Conservation (phyloP, 208 protist species). For the Leishmania arabica region DNA sequence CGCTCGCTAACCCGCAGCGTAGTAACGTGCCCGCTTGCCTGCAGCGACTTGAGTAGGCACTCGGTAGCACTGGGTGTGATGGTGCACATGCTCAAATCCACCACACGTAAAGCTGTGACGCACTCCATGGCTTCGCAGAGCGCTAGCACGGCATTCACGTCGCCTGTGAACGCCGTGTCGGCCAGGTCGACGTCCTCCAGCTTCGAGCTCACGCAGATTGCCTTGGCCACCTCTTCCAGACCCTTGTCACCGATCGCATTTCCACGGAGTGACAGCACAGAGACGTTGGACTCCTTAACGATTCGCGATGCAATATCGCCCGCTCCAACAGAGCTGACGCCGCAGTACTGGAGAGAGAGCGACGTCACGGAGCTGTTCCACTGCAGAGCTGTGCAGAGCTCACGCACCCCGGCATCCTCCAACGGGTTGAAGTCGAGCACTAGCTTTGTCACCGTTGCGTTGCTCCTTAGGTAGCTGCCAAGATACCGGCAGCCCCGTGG, state of each 20-base stretch:
- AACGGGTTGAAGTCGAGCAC: conserved; percentile 85
- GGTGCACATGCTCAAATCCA: conserved; percentile 85
- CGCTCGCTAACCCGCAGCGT: conserved; percentile 68
- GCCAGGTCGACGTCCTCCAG: conserved; percentile 80
- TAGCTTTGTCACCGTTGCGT: conserved; percentile 66
- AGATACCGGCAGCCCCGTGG: conserved; percentile 69
- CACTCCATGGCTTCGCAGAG: conserved; percentile 83
- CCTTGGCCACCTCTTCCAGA: conserved; percentile 57
- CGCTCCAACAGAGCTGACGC: conserved; percentile 47
- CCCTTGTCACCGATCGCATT: conserved; percentile 70
- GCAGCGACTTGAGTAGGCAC: conserved; percentile 52
- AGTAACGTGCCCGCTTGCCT: conserved; percentile 54
- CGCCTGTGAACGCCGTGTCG: conserved; percentile 73
- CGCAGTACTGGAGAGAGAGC: conserved; percentile 86
- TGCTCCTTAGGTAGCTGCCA: conserved; percentile 63
- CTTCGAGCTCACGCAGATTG: conserved; percentile 54
- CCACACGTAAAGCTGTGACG: conserved; percentile 41
- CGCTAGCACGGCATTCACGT: conserved; percentile 53
- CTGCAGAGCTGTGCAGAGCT: conserved; percentile 66
- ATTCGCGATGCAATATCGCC: conserved; percentile 55
- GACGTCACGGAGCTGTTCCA: conserved; percentile 80
- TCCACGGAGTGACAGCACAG: conserved; percentile 66
- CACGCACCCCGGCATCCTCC: conserved; percentile 62
- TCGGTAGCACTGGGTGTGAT: conserved; percentile 46
- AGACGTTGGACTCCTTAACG: conserved; percentile 76